These are phyloP conservation scores for Nakazawaea wickerhamii DNA, from an alignment of 805 yeast genomes.

Conservation along the genomic window DNA sequence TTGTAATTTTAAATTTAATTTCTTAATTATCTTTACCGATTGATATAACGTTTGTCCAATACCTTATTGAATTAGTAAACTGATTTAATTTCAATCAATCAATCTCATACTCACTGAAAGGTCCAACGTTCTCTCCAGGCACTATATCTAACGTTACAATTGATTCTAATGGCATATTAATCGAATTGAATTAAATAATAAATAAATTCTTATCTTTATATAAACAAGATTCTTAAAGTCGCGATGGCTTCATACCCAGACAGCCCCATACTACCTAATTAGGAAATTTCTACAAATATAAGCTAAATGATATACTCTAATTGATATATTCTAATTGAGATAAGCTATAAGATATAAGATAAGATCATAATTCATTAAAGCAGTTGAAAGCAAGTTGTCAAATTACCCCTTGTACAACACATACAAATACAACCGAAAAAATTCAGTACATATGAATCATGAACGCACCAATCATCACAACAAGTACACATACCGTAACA, in stretches of 20 bases:
- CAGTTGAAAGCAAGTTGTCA: conserved; percentile 8
- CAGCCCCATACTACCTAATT: too few relatives aligned
- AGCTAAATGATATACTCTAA: too few relatives aligned
- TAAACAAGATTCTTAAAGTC: neutral
- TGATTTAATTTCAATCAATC: too few relatives aligned
- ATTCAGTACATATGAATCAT: conserved; percentile 8
- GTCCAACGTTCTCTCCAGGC: conserved; percentile 11
- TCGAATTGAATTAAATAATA: neutral
- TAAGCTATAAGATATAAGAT: neutral
- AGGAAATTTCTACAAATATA: too few relatives aligned
- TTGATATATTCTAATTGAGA: neutral
- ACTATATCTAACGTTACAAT: conserved; percentile 1
- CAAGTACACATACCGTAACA: conserved; percentile 7
- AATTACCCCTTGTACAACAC: conserved; percentile 7
- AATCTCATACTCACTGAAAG: conserved; percentile 12
- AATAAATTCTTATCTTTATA: neutral
- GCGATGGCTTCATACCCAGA: too few relatives aligned
- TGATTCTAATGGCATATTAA: conserved; percentile 1
- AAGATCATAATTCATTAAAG: neutral
- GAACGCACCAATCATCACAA: conserved; percentile 10
- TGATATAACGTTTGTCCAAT: conserved; percentile 24
- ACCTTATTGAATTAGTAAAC: too few relatives aligned
- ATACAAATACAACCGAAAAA: conserved; percentile 10
- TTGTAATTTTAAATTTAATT: conserved; percentile 10
- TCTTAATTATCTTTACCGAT: conserved; percentile 15